phyloP scores from a whole-genome alignment of 331 rosid genomes.

The Dryas integrifolia region DNA sequence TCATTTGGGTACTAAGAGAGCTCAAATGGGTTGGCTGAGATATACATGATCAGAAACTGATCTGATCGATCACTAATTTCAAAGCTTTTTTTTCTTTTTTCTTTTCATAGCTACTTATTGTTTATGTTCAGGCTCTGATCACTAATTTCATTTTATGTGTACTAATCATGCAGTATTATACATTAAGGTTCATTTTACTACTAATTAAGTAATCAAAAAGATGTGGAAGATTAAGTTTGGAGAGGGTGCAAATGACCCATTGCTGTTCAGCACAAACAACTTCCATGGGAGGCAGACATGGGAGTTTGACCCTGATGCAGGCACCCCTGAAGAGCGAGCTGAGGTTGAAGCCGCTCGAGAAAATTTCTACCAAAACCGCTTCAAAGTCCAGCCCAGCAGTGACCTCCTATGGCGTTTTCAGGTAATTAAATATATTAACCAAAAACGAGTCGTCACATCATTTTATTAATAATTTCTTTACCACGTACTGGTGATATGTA shows the following conservation, averaged over 20 bases:
- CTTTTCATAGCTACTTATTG: neutral
- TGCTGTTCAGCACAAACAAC: conserved; percentile 29
- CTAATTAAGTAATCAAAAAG: neutral
- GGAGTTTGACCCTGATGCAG: conserved; percentile 43
- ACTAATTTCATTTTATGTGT: neutral
- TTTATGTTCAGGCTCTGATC: neutral
- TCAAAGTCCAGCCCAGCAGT: conserved; percentile 37
- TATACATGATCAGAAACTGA: neutral
- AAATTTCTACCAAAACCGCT: conserved; percentile 43
- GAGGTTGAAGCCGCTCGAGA: conserved; percentile 49
- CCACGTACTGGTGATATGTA: no score
- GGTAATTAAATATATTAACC: conserved; percentile 14
- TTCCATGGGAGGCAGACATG: conserved; percentile 31
- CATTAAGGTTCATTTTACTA: neutral
- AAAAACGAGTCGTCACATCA: no score
- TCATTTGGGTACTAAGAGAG: conserved; percentile 1
- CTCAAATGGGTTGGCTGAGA: neutral
- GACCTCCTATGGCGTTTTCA: conserved; percentile 65
- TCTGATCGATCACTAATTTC: neutral
- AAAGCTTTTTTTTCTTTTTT: neutral
- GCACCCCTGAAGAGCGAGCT: conserved; percentile 34
- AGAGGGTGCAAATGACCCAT: conserved; percentile 17
- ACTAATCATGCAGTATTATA: conserved; percentile 6
- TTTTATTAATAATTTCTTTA: no score
- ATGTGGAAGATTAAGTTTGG: conserved; percentile 33